Evolutionary conservation across 306 rosid species (phyloP), one percentile per base, ranked within the genome.

Genomic region (Medicago lupulina): DNA sequence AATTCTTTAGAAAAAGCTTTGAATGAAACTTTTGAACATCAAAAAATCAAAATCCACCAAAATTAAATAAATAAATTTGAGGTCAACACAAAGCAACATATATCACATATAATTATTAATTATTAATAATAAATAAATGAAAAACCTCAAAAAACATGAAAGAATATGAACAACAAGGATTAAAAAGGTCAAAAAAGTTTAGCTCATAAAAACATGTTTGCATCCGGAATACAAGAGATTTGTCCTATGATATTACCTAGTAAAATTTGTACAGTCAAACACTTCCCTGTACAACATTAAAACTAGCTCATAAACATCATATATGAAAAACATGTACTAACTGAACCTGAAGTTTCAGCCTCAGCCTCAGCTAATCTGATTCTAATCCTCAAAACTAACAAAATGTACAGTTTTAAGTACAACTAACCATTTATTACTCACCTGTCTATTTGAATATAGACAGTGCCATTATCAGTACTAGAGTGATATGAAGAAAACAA

Each of bases 321-420:
- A 60, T 81, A 58, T 23, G 79, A 73, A 79, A 75, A 71, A 21
- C 70, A 70, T 84, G 70, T 83, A 79, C 75, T 82, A 79, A 80
- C 85, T 75, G 76, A 83, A 64, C 83, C 80, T 21, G 4, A 68
- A 66, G 54, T 74, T 17, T 71, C 79, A 57, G 54, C 74, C 18
- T 71, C 79, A 57, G 85, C 78, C 75, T 74, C 76, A 66, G 84
- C 84, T 76, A 85, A 58, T 80, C 83, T 80, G 79, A 83, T 86
- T 84, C 96, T 93, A 88, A 75, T 46, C 81, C 85, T 86, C 81
- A 87, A 72, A 5, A 85, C 92, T 91, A 89, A 86, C 81, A 83
- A 83, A 88, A 93, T 93, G 92, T 93, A 93, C 98, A 93, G 79
- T 84, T 93, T 87, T 87, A 74, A 85, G 92, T 83, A 93, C 96